Percentiles rank a stretch among this genome's conserved stretches.
These are phyloP conservation scores for Petasospora rhodanensis DNA, from an alignment of 1,139 yeast species.

Conservation along the genomic window DNA sequence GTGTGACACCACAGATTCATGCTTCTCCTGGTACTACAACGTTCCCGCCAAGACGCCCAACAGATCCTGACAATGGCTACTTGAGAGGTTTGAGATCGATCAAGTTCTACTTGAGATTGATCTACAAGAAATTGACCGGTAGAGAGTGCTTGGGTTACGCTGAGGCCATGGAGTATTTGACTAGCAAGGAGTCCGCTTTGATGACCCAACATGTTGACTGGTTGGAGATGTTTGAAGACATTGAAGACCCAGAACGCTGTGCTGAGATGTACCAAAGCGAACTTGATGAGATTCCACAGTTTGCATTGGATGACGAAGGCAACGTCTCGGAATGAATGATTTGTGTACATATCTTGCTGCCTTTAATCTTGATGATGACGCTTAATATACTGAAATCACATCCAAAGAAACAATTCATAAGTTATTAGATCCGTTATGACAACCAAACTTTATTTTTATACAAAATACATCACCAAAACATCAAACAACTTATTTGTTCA, in stretches of 20 bases:
- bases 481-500: slow-evolving; percentile 57
- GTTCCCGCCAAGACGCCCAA: slow-evolving; percentile 67
- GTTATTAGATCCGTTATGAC: slow-evolving; percentile 14
- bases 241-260: slow-evolving; percentile 11
- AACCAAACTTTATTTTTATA: slow-evolving; percentile 17
- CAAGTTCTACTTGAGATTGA: slow-evolving; percentile 51
- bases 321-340: slow-evolving; percentile 24
- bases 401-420: slow-evolving; percentile 2
- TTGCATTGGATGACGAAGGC: slow-evolving; percentile 24
- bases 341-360: too few relatives aligned
- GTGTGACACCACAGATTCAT: slow-evolving; percentile 65
- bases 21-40: slow-evolving; percentile 23
- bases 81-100: slow-evolving; percentile 74
- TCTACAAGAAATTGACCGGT: slow-evolving; percentile 47
- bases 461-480: slow-evolving; percentile 19
- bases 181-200: slow-evolving; percentile 28
- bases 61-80: slow-evolving; percentile 74
- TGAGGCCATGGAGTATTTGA: slow-evolving; percentile 27
- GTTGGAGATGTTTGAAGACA: slow-evolving; percentile 36
- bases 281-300: slow-evolving; percentile 20
- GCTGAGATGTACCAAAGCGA: slow-evolving; percentile 14
- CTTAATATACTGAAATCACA: too few relatives aligned
- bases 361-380: too few relatives aligned
- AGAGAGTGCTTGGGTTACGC: slow-evolving; percentile 26
- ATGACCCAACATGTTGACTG: slow-evolving; percentile 30